A percentile compares a stretch with the other conserved stretches of the same genome.
phyloP scores from a whole-genome alignment of 176 grass and related monocot genomes.

The Alopecurus myosuroides region DNA sequence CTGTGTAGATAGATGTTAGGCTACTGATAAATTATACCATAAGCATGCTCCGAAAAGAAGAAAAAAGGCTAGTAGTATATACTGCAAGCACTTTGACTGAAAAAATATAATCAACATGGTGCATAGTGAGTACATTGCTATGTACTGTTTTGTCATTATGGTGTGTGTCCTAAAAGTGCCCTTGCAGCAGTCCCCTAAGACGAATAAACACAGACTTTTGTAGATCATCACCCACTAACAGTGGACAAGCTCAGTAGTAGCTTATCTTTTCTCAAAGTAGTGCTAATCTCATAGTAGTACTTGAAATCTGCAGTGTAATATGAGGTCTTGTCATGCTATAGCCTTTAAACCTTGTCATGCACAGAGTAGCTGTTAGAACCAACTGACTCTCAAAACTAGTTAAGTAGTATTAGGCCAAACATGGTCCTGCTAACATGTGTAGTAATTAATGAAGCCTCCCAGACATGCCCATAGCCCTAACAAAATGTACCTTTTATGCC shows the following conservation, averaged over 20 bases:
- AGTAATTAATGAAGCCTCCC: conserved; percentile 1
- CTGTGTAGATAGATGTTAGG: neutral
- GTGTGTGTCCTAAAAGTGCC: neutral
- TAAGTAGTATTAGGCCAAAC: neutral
- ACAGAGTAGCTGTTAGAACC: neutral
- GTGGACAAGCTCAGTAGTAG: neutral
- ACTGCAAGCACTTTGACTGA: neutral
- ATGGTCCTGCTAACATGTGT: conserved; percentile 9
- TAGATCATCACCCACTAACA: neutral
- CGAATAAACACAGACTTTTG: neutral
- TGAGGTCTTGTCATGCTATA: neutral
- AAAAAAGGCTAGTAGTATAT: neutral
- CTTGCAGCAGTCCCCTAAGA: neutral
- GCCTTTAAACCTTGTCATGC: conserved; percentile 1
- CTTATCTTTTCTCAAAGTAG: neutral
- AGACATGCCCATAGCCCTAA: conserved; percentile 28
- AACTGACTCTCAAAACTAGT: neutral
- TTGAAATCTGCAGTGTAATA: neutral
- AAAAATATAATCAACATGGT: too few species aligned
- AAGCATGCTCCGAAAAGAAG: neutral
- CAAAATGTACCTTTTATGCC: conserved; percentile 51
- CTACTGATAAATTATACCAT: neutral
- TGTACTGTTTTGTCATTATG: conserved; percentile 2
- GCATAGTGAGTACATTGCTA: neutral
- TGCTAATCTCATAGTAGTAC: neutral